Evolutionary conservation across 2,329 filamentous ascomycete species (phyloP).

Genomic region (Claviceps africana): DNA sequence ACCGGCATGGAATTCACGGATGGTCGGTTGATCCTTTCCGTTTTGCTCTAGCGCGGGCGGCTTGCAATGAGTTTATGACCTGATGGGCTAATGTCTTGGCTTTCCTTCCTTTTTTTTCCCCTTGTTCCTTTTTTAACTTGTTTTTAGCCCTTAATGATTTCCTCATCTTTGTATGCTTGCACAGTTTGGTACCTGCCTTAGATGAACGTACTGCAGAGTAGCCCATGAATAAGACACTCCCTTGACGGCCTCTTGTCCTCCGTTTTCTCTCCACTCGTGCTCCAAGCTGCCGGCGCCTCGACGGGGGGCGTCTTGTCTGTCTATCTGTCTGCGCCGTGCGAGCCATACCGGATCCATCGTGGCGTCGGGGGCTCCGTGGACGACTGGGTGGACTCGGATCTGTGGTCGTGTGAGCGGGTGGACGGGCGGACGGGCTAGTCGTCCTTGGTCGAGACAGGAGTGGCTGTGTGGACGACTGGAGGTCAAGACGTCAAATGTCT

Average conservation of each 20-base stretch:
- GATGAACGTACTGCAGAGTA: neutral
- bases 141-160: neutral
- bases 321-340: no score
- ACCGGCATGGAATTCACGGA: neutral
- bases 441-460: neutral
- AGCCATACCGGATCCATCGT: neutral
- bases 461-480: neutral
- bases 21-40: neutral
- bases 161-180: no score
- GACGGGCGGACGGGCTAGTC: no score
- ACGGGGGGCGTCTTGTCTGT: no score
- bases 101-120: no score
- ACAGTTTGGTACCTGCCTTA: conserved; percentile 1
- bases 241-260: no score
- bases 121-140: neutral
- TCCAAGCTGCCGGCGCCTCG: no score
- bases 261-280: neutral
- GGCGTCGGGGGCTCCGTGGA: neutral
- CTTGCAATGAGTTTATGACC: neutral
- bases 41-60: neutral
- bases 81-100: neutral
- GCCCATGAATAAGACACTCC: neutral
- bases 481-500: neutral
- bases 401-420: neutral
- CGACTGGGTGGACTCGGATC: neutral